Percentiles rank a stretch among this genome's conserved stretches.
phyloP scores from a whole-genome alignment of 495 filamentous ascomycete genomes.

The Oidiodendron maius region DNA sequence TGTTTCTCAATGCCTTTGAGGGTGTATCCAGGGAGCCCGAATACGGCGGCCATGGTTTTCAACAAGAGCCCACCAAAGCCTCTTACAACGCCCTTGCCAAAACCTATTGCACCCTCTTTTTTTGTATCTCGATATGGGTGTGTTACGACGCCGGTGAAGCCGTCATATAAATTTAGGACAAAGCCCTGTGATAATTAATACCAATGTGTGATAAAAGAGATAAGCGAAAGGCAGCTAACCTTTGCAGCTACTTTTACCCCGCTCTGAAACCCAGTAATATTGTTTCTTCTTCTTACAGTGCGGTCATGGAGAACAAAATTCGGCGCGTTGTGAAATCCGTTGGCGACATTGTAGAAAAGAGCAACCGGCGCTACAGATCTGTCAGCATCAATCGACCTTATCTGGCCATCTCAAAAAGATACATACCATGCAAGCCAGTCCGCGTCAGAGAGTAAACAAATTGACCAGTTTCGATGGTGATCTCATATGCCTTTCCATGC shows the following conservation, averaged over 20 bases:
- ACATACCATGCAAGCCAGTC: slow-evolving; percentile 16
- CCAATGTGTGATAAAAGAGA: neutral
- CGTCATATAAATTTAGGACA: slow-evolving; percentile 63
- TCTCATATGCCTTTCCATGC: slow-evolving; percentile 17
- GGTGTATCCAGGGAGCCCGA: slow-evolving; percentile 52
- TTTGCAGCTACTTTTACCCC: slow-evolving; percentile 60
- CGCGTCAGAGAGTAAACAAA: slow-evolving; percentile 15
- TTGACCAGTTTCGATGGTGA: slow-evolving; percentile 13
- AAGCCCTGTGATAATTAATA: slow-evolving; percentile 42
- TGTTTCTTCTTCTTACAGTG: slow-evolving; percentile 36
- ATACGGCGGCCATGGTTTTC: slow-evolving; percentile 39
- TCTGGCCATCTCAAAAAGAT: neutral
- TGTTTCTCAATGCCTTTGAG: slow-evolving; percentile 59
- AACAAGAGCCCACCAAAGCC: slow-evolving; percentile 68
- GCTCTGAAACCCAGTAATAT: slow-evolving; percentile 61
- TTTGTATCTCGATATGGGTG: slow-evolving; percentile 60
- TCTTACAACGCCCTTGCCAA: slow-evolving; percentile 62
- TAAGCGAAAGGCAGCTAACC: slow-evolving; percentile 2
- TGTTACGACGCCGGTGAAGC: slow-evolving; percentile 60
- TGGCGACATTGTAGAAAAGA: slow-evolving; percentile 27
- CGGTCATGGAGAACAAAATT: slow-evolving; percentile 12
- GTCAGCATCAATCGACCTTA: neutral
- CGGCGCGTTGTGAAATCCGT: slow-evolving; percentile 24
- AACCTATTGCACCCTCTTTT: slow-evolving; percentile 50
- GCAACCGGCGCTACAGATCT: slow-evolving; percentile 17